Percentiles rank a stretch among this genome's conserved stretches.
Conservation (phyloP, 495 filamentous ascomycete genomes). For the Xylaria scruposa region DNA sequence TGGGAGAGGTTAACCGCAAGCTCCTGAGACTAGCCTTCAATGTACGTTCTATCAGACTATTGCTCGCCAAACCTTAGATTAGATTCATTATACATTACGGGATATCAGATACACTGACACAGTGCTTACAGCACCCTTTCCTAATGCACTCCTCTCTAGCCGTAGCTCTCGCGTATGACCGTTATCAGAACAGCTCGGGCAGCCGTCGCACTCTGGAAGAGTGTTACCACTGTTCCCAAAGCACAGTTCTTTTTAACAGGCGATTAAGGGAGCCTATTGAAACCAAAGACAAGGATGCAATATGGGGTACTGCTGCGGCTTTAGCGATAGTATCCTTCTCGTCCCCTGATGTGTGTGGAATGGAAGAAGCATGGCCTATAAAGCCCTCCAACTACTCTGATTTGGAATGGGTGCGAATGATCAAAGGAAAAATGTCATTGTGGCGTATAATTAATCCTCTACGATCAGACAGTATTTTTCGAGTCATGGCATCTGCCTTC, state of each 20-base stretch:
- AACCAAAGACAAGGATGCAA: conserved; percentile 49
- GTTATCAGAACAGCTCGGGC: conserved; percentile 43
- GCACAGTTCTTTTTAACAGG: conserved; percentile 47
- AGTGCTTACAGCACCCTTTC: conserved; percentile 46
- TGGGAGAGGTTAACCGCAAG: conserved; percentile 47
- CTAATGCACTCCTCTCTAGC: conserved; percentile 57
- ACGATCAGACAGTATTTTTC: conserved; percentile 51
- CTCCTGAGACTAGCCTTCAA: conserved; percentile 47
- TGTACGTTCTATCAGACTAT: conserved; percentile 33
- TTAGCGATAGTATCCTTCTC: conserved; percentile 49
- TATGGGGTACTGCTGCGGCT: conserved; percentile 54
- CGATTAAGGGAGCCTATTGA: conserved; percentile 44
- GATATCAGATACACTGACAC: conserved; percentile 30
- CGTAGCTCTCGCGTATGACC: conserved; percentile 53
- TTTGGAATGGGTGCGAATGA: conserved; percentile 53
- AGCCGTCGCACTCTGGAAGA: conserved; percentile 44
- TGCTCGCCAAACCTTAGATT: not conserved
- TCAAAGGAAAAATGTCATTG: conserved; percentile 52
- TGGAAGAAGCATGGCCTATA: conserved; percentile 54
- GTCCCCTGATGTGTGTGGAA: conserved; percentile 44
- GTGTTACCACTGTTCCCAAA: conserved; percentile 53
- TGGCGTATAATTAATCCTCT: conserved; percentile 51
- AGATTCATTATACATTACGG: not conserved
- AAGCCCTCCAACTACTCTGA: conserved; percentile 43
- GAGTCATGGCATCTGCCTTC: conserved; percentile 44